A percentile compares a stretch with the other conserved stretches of the same genome.
phyloP scores from a whole-genome alignment of 192 early-diverging fungal species.

The Piromyces sp. region DNA sequence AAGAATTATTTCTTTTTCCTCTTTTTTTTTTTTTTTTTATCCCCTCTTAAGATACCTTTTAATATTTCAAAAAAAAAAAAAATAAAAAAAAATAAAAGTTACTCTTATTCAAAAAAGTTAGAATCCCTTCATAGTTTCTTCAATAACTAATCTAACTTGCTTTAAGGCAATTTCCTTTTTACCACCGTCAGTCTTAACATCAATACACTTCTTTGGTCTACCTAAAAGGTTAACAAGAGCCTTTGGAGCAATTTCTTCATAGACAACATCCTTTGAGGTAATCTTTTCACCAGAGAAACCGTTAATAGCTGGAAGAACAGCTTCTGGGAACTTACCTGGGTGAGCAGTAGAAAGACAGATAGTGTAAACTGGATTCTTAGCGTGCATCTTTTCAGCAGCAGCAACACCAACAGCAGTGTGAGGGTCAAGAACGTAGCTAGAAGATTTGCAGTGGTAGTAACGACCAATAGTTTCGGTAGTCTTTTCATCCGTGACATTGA shows the following conservation, averaged over 20 bases:
- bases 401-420: slow-evolving; percentile 90
- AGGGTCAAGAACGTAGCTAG: slow-evolving; percentile 69
- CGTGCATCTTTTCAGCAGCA: slow-evolving; percentile 42
- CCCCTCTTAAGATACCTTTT: too few species aligned
- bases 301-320: slow-evolving; percentile 57
- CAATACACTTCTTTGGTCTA: slow-evolving; percentile 21
- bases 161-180: slow-evolving; percentile 7
- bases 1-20: too few species aligned
- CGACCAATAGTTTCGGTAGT: slow-evolving; percentile 56
- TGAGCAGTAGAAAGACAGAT: slow-evolving; percentile 79
- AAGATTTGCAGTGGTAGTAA: slow-evolving; percentile 29
- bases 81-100: too few species aligned
- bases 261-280: slow-evolving; percentile 12
- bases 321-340: slow-evolving; percentile 90
- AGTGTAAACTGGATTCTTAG: not conserved
- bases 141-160: slow-evolving; percentile 6
- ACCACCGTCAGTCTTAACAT: slow-evolving; percentile 15
- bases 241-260: slow-evolving; percentile 28
- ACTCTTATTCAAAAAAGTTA: not conserved
- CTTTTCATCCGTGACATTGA: slow-evolving; percentile 49
- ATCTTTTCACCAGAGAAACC: not conserved
- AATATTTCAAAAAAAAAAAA: too few species aligned
- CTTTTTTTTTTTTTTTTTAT: too few species aligned
- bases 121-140: slow-evolving; percentile 4
- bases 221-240: slow-evolving; percentile 20